Base-by-base conservation (phyloP, 2,329 filamentous ascomycete genomes). In the Cladophialophora yegresii region DNA sequence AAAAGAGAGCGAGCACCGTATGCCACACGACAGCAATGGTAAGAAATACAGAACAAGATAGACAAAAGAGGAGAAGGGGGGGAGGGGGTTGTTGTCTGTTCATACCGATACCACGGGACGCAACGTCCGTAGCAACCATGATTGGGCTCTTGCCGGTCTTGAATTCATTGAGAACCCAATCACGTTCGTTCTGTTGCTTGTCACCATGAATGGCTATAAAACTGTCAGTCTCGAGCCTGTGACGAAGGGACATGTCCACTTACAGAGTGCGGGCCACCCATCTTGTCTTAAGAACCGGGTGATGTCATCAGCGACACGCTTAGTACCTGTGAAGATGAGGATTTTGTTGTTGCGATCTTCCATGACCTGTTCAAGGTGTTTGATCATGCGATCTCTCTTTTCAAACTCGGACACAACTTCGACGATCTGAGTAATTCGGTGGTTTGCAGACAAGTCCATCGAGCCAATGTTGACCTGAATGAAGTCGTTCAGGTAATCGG, bases 101-200 rank as follows among this genome's bases (percentile, higher is more conserved):
- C 92, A 96, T 96, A 97, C 95, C 95, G 83, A 99, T 97, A 92
- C 95, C 95, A 93, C 95, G 95, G 77, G 95, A 98, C 82, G 95
- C 95, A 82, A 99, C 95, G 77, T 98, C 95, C 72, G 95, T 99
- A 82, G 95, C 95, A 83, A 99, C 95, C 93, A 99, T 96, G 87
- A 99, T 96, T 77, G 95, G 95, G 83, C 92, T 96, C 85, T 98
- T 97, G 82, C 92, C 93, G 71, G 91, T 91, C 88, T 98, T 99
- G 88, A 99, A 99, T 80, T 98, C 93, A 80, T 98, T 96, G 77
- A 99, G 85, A 75, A 98, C 95, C 92, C 95, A 98, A 80, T 98
- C 95, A 83, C 95, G 93, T 84, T 99, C 95, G 80, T 97, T 96
- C 77, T 99, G 95, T 78, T 97, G 93, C 85, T 98, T 98, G 83